Conservation (phyloP, 2,329 filamentous ascomycete genomes). For the Colletotrichum sp. region DNA sequence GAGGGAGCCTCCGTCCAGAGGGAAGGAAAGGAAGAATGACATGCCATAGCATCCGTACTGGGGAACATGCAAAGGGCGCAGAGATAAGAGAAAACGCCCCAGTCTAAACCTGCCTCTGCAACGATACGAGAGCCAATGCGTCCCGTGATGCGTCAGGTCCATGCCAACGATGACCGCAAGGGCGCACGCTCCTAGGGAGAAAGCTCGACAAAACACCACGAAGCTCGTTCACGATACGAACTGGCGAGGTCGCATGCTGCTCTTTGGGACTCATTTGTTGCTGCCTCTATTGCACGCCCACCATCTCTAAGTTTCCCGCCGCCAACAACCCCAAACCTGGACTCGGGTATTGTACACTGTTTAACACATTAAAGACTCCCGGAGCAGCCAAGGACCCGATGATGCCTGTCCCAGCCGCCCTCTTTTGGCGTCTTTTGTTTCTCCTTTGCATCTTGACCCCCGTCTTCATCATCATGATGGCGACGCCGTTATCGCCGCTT, state of each 20-base stretch:
- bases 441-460: neutral
- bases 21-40: neutral
- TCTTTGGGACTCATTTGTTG: neutral
- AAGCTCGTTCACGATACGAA: neutral
- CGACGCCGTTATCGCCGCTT: neutral
- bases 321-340: constrained; percentile 19
- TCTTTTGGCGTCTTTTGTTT: neutral
- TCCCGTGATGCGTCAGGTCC: neutral
- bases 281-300: neutral
- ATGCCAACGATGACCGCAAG: neutral
- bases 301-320: constrained; percentile 1
- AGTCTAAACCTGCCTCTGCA: neutral
- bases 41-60: neutral
- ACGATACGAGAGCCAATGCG: neutral
- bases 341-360: constrained; percentile 22
- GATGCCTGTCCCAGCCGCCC: neutral
- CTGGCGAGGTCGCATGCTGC: neutral
- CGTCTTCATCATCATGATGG: neutral
- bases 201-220: neutral
- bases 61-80: neutral
- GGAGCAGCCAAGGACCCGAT: neutral
- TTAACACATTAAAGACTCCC: constrained; percentile 9
- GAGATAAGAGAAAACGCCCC: neutral
- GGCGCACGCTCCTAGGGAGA: neutral
- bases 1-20: neutral